Evolutionary conservation across 148 eudicot genomes (phyloP), one percentile per base, ranked within the genome.

Genomic region (Rhododendron henanense): DNA sequence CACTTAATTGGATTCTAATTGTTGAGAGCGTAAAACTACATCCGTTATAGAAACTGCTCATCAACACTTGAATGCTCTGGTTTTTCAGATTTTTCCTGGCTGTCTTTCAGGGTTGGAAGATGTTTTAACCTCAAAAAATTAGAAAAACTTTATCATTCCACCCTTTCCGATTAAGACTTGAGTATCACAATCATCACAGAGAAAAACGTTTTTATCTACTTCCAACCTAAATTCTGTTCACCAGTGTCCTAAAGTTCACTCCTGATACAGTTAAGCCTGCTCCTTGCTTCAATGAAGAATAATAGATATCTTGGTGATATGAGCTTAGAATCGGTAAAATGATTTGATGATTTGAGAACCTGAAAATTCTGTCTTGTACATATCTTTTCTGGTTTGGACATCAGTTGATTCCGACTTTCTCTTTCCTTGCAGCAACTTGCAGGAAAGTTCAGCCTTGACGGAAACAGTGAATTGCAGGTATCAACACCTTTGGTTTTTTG

Each of bases 391-490:
- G 53, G 51, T 81, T 90, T 79, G 84, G 25, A 77, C n/a, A 14
- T 83, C 11, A 10, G 57, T 76, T 51, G 28, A 71, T 37, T 51
- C 37, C 67, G 79, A 78, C 79, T 78, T 10, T 55, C 83, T 74
- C 33, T 81, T 81, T 78, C 9, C 75, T 61, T 81, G 78, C 83
- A 87, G 90, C 96, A 96, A 95, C 92, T 90, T 85, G 94, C 89
- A 65, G 95, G 84, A 85, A 93, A 89, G 90, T 95, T 91, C 92
- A 93, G 85, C 83, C 96, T 97, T 37, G 98, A 91, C 78, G 93
- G 92, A 85, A 92, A 93, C 84, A 90, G 90, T 85, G 98, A 95
- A 87, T 90, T 97, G 87, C 98, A 93, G 98, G 99, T 97, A 92
- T 87, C 16, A 69, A 85, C 31, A 35, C n/a, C 15, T 37, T 81